These are phyloP conservation scores for Talaromyces funiculosus DNA, from an alignment of 2,329 filamentous ascomycete species.

Conservation along the genomic window DNA sequence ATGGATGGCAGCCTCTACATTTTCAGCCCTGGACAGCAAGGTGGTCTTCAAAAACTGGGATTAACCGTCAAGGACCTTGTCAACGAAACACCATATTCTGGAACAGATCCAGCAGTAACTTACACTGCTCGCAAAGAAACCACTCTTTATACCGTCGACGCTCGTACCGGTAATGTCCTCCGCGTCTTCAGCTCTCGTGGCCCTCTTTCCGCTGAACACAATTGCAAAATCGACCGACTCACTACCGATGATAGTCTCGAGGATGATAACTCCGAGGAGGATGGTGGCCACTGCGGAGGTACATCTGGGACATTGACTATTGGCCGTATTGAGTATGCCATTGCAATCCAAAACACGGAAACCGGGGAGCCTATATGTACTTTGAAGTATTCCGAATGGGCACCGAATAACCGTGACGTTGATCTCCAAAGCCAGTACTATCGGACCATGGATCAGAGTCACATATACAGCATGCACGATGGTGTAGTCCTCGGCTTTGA, in stretches of 20 bases:
- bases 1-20: slow-evolving; percentile 82
- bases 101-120: slow-evolving; percentile 69
- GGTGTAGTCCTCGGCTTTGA: slow-evolving; percentile 79
- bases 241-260: slow-evolving; percentile 54
- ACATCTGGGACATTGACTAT: slow-evolving; percentile 74
- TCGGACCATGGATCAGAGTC: slow-evolving; percentile 74
- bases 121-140: slow-evolving; percentile 92
- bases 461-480: slow-evolving; percentile 81
- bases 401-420: slow-evolving; percentile 80
- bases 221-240: slow-evolving; percentile 55
- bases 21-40: slow-evolving; percentile 61
- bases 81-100: slow-evolving; percentile 74
- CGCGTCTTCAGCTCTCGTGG: slow-evolving; percentile 78
- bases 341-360: slow-evolving; percentile 72
- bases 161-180: slow-evolving; percentile 72
- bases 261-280: slow-evolving; percentile 35
- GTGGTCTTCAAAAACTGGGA: slow-evolving; percentile 44
- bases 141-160: slow-evolving; percentile 82
- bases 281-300: slow-evolving; percentile 57
- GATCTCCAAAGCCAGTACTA: slow-evolving; percentile 82
- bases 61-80: slow-evolving; percentile 67
- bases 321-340: slow-evolving; percentile 82
- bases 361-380: slow-evolving; percentile 75
- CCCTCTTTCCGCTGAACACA: slow-evolving; percentile 63
- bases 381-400: slow-evolving; percentile 90